A percentile compares a stretch with the other conserved stretches of the same genome.
Conservation (phyloP, 2,329 filamentous ascomycete species). For the Sclerotinia trifoliorum region DNA sequence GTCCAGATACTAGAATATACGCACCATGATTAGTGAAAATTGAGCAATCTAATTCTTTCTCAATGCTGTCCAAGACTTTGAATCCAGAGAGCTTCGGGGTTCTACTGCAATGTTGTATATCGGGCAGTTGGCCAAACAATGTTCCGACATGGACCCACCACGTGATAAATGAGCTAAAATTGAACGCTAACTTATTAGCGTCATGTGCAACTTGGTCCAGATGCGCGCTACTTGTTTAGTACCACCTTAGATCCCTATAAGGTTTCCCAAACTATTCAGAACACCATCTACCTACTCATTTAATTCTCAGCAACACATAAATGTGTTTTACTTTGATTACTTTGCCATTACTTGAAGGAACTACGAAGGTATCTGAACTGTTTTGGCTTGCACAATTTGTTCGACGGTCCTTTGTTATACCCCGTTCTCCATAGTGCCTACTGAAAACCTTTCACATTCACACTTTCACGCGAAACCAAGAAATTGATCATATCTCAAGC, state of each 20-base stretch:
- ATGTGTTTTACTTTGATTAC: neutral
- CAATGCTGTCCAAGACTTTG: conserved; percentile 22
- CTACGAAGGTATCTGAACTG: neutral
- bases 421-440: neutral
- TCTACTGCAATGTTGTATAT: conserved; percentile 22
- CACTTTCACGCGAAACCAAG: conserved; percentile 10
- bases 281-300: neutral
- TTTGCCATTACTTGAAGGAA: neutral
- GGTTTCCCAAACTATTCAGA: neutral
- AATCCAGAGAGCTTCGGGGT: conserved; percentile 15
- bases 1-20: neutral
- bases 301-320: neutral
- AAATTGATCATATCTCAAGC: neutral
- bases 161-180: conserved; percentile 10
- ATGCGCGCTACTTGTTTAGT: neutral
- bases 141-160: conserved; percentile 21
- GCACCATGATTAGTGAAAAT: conserved; percentile 28
- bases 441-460: conserved; percentile 13
- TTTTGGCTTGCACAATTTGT: neutral
- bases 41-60: conserved; percentile 9
- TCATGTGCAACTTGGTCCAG: neutral
- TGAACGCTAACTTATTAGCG: neutral
- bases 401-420: neutral
- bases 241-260: neutral
- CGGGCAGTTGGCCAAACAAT: conserved; percentile 19